These are phyloP conservation scores for Cystobasidiaceae sp. DNA, from an alignment of 1,284 basidiomycete genomes.

Conservation along the genomic window DNA sequence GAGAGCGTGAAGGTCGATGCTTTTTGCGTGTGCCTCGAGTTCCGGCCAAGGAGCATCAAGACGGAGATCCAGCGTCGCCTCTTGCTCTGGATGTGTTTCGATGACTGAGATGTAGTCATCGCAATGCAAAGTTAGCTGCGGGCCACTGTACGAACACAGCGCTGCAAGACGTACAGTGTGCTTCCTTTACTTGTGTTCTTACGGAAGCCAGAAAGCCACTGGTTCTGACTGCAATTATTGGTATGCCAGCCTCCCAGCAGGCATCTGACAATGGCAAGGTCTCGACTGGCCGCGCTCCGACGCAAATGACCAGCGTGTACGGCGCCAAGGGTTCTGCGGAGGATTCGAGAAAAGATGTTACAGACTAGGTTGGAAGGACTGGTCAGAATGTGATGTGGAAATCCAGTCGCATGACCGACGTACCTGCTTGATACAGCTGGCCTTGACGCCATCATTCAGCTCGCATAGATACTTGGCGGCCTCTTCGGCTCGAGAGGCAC, in stretches of 20 bases:
- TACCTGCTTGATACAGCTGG: conserved; percentile 59
- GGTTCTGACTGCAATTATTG: conserved; percentile 67
- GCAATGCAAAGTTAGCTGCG: background rate
- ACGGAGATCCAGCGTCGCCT: conserved; percentile 72
- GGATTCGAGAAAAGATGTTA: conserved; percentile 29
- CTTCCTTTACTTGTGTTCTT: conserved; percentile 77
- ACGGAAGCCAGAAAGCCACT: conserved; percentile 86
- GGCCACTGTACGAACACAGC: conserved; percentile 19
- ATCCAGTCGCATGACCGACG: conserved; percentile 25
- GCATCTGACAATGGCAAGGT: conserved; percentile 55
- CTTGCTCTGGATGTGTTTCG: conserved; percentile 73
- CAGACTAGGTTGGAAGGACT: background rate
- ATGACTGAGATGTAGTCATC: conserved; percentile 58
- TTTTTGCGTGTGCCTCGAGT: conserved; percentile 65
- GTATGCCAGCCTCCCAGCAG: conserved; percentile 48
- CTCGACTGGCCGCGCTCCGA: conserved; percentile 54
- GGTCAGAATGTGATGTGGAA: background rate
- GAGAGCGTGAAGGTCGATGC: conserved; percentile 66
- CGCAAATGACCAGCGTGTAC: conserved; percentile 76
- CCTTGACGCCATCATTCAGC: conserved; percentile 80
- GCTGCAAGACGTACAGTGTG: conserved; percentile 58
- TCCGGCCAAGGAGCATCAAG: conserved; percentile 83
- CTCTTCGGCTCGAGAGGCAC: conserved; percentile 72
- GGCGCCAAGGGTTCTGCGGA: conserved; percentile 51
- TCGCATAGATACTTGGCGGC: conserved; percentile 72